A percentile compares a stretch with the other conserved stretches of the same genome.
Conservation (phyloP, 768 basidiomycete species). For the Lactarius deliciosus region DNA sequence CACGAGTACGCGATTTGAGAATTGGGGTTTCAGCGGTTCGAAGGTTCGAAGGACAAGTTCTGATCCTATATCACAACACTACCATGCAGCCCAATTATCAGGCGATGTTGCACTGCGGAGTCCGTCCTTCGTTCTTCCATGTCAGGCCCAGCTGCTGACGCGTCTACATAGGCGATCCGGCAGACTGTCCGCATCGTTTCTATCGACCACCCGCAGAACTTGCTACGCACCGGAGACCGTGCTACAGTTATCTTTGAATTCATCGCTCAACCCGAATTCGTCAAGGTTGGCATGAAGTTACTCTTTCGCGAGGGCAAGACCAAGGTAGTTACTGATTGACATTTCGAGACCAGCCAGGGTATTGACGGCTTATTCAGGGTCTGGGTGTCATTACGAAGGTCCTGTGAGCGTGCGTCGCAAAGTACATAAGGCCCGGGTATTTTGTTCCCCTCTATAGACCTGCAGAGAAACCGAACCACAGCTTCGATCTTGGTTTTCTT, state of each 20-base stretch:
- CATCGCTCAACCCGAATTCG: constrained; percentile 85
- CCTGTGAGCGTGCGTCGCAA: constrained; percentile 41
- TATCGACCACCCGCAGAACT: constrained; percentile 86
- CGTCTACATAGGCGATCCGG: constrained; percentile 64
- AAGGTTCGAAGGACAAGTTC: constrained; percentile 89
- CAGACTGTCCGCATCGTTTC: constrained; percentile 90
- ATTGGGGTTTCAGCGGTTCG: constrained; percentile 54
- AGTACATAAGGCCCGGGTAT: constrained; percentile 32
- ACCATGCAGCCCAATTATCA: constrained; percentile 93
- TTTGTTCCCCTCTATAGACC: constrained; percentile 39
- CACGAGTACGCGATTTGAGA: constrained; percentile 7
- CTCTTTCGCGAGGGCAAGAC: constrained; percentile 96
- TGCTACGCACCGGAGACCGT: constrained; percentile 92
- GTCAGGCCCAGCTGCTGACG: constrained; percentile 19
- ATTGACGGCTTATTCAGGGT: constrained; percentile 46
- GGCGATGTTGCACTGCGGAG: constrained; percentile 94
- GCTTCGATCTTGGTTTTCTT: constrained; percentile 38
- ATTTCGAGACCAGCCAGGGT: constrained; percentile 3
- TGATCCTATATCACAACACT: constrained; percentile 92
- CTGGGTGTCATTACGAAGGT: constrained; percentile 74
- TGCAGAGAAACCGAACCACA: constrained; percentile 66
- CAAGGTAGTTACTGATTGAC: constrained; percentile 55
- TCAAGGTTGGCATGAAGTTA: constrained; percentile 92
- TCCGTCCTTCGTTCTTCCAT: constrained; percentile 37
- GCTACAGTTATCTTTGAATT: constrained; percentile 96